Conservation (phyloP, 805 yeast species). For the Schwanniomyces sp. region DNA sequence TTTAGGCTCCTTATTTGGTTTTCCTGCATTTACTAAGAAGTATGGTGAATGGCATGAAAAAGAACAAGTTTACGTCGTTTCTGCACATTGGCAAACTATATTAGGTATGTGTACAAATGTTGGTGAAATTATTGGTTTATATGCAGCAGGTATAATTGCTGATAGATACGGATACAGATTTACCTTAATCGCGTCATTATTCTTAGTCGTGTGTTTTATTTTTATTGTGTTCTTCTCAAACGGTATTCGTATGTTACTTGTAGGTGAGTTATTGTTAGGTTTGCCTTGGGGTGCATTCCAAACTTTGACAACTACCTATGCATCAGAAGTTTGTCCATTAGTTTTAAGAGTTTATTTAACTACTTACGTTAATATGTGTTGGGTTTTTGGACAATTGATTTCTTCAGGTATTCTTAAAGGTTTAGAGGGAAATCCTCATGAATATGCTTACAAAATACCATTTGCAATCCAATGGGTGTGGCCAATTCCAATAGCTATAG, state of each 20-base stretch:
- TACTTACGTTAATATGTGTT: conserved; percentile 38
- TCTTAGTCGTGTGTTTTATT: conserved; percentile 25
- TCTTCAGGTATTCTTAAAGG: conserved; percentile 41
- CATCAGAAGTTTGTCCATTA: conserved; percentile 45
- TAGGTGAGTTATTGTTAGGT: conserved; percentile 45
- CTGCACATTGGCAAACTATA: conserved; percentile 38
- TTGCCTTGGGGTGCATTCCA: conserved; percentile 45
- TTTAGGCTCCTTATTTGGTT: conserved; percentile 32
- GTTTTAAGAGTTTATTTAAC: conserved; percentile 40
- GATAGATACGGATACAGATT: conserved; percentile 45
- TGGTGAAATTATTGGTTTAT: conserved; percentile 46
- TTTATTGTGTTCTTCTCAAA: conserved; percentile 42
- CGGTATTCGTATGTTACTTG: conserved; percentile 35
- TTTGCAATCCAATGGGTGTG: conserved; percentile 43
- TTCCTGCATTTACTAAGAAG: conserved; percentile 33
- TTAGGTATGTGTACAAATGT: conserved; percentile 25
- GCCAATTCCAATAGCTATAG: conserved; percentile 35
- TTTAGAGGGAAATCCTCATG: conserved; percentile 25
- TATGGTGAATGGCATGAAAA: conserved; percentile 29
- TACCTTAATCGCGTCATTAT: conserved; percentile 26
- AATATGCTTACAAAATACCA: conserved; percentile 36
- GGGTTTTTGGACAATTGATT: conserved; percentile 41
- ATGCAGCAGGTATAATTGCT: conserved; percentile 39
- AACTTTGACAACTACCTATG: conserved; percentile 38
- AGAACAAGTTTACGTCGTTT: conserved; percentile 24